Evolutionary conservation across 192 early-diverging fungal species (phyloP).

Genomic region (Mortierella hygrophila): DNA sequence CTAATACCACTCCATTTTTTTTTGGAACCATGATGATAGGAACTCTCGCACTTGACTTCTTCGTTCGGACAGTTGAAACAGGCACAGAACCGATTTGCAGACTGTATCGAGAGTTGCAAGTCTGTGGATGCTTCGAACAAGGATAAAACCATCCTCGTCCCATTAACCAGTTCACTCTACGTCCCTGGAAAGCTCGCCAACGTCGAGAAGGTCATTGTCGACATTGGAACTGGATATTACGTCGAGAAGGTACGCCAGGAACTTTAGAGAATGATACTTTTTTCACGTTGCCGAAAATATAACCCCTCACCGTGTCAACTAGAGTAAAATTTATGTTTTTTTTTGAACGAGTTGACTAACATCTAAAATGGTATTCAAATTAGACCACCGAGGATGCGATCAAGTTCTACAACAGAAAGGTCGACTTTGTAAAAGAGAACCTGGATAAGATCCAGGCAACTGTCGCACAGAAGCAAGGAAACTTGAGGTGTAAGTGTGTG

Average conservation of each 20-base stretch:
- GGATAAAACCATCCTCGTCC: constrained; percentile 79
- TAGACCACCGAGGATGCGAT: constrained; percentile 84
- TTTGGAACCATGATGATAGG: constrained; percentile 58
- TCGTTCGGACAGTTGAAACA: constrained; percentile 91
- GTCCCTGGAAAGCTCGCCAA: constrained; percentile 90
- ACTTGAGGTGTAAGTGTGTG: constrained; percentile 65
- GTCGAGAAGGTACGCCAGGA: constrained; percentile 83
- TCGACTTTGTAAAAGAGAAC: constrained; percentile 86
- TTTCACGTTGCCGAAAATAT: neutral
- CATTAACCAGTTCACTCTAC: constrained; percentile 90
- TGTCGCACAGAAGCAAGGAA: constrained; percentile 82
- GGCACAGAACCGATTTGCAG: constrained; percentile 88
- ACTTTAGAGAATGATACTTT: too few species aligned
- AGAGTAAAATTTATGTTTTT: neutral
- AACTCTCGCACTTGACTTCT: constrained; percentile 85
- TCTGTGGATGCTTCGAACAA: constrained; percentile 60
- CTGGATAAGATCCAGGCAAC: constrained; percentile 86
- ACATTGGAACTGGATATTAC: constrained; percentile 97
- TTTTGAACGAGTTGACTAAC: neutral
- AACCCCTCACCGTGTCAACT: neutral
- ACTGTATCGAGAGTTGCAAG: constrained; percentile 83
- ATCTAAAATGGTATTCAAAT: neutral
- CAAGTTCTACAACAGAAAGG: constrained; percentile 86
- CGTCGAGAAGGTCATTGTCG: constrained; percentile 89
- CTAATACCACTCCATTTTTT: too few species aligned